Conservation (phyloP, 768 basidiomycete species). For the Crassisporium funariophilum region DNA sequence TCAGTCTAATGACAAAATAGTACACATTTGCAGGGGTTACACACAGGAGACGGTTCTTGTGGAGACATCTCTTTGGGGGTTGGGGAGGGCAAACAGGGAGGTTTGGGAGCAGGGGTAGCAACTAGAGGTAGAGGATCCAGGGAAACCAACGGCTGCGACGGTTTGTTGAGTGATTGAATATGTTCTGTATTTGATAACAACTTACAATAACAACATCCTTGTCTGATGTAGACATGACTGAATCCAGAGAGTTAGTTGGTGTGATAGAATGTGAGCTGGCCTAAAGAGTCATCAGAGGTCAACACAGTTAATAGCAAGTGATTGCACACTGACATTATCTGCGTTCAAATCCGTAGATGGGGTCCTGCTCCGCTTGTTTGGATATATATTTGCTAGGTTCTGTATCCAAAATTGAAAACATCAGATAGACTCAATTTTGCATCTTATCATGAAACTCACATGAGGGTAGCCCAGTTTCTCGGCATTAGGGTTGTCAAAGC, state of each 20-base stretch:
- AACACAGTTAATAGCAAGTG: background rate
- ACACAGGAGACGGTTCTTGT: slow-evolving; percentile 5
- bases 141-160: slow-evolving; percentile 12
- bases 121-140: slow-evolving; percentile 8
- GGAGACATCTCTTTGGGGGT: slow-evolving; percentile 12
- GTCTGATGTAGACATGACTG: slow-evolving; percentile 4
- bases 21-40: background rate
- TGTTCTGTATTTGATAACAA: background rate
- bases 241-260: slow-evolving; percentile 5
- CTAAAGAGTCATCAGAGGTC: slow-evolving; percentile 5
- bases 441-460: slow-evolving; percentile 29
- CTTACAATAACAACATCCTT: slow-evolving; percentile 15
- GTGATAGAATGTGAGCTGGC: slow-evolving; percentile 4
- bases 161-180: too few relatives aligned
- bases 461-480: slow-evolving; percentile 46
- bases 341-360: slow-evolving; percentile 28
- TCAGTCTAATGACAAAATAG: background rate
- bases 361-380: slow-evolving; percentile 39
- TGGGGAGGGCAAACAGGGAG: slow-evolving; percentile 27
- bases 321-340: background rate
- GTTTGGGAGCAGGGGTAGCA: slow-evolving; percentile 17
- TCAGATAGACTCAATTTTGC: background rate
- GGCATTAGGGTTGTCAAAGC: slow-evolving; percentile 33
- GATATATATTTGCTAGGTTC: slow-evolving; percentile 53
- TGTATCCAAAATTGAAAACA: slow-evolving; percentile 17